phyloP scores from a whole-genome alignment of 441 rosid species.

The Pelargonium australe region DNA sequence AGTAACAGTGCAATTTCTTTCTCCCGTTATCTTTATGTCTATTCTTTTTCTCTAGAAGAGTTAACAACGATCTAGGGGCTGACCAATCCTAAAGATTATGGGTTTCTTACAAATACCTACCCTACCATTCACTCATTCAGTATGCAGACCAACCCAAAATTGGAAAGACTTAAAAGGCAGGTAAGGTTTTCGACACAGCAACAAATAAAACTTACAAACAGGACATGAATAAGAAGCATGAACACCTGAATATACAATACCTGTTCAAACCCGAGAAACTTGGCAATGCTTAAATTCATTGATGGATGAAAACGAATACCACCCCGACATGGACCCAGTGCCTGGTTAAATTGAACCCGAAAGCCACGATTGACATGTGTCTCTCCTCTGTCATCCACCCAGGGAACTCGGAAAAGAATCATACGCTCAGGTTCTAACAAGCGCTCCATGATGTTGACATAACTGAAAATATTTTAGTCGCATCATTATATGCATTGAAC shows the following conservation, averaged over 20 bases:
- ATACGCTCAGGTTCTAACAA: constrained; percentile 89
- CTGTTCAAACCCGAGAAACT: constrained; percentile 97
- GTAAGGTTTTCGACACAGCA: constrained; percentile 8
- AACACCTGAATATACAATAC: constrained; percentile 31
- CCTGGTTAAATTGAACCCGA: constrained; percentile 92
- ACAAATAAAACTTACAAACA: not conserved
- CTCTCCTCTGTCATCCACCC: constrained; percentile 98
- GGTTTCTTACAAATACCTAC: constrained; percentile 5
- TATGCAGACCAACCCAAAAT: constrained; percentile 10
- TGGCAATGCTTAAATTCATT: constrained; percentile 82
- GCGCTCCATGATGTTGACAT: constrained; percentile 94
- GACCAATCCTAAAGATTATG: constrained; percentile 9
- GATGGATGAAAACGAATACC: constrained; percentile 94
- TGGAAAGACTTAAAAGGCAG: constrained; percentile 6
- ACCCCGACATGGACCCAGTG: constrained; percentile 97
- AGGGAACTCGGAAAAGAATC: constrained; percentile 91
- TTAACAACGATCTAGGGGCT: constrained; percentile 1
- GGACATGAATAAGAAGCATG: constrained; percentile 11
- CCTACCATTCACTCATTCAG: not conserved
- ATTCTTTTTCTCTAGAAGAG: not conserved
- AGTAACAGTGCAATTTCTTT: constrained; percentile 1
- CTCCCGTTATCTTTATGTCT: not conserved
- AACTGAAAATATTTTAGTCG: constrained; percentile 44
- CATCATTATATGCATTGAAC: constrained; percentile 20
- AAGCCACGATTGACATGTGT: constrained; percentile 93